Conservation (phyloP, 2,329 filamentous ascomycete species). For the Hypomyces rosellus region DNA sequence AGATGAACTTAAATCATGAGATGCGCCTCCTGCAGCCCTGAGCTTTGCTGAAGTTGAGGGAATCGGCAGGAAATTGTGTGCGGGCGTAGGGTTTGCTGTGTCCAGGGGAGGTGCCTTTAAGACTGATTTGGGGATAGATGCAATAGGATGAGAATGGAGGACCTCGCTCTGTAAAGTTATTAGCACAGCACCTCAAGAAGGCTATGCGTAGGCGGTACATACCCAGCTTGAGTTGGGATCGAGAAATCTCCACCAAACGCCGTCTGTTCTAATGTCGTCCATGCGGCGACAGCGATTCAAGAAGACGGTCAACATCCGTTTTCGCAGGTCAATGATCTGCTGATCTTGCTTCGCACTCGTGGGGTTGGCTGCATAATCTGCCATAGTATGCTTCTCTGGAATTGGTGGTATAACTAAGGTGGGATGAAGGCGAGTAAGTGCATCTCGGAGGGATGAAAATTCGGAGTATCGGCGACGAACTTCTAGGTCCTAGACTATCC, state of each 20-base stretch:
- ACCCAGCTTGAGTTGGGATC: constrained; percentile 99
- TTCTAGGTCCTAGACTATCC: constrained; percentile 70
- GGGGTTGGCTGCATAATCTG: constrained; percentile 95
- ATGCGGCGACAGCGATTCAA: constrained; percentile 88
- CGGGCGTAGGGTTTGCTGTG: constrained; percentile 82
- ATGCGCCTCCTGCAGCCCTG: constrained; percentile 46
- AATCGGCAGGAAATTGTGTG: constrained; percentile 80
- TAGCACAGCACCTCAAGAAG: constrained; percentile 12
- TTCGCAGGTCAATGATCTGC: constrained; percentile 91
- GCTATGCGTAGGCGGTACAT: constrained; percentile 22
- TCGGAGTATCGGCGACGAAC: constrained; percentile 94
- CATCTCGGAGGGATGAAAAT: constrained; percentile 84
- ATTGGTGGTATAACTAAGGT: constrained; percentile 95
- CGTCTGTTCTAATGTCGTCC: constrained; percentile 86
- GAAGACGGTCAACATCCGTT: constrained; percentile 95
- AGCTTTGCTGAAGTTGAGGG: constrained; percentile 83
- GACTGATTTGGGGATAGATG: constrained; percentile 88
- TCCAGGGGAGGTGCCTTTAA: constrained; percentile 93
- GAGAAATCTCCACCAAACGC: constrained; percentile 95
- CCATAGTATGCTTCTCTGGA: constrained; percentile 98
- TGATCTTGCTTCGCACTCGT: constrained; percentile 97
- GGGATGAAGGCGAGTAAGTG: constrained; percentile 84
- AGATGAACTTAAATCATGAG: constrained; percentile 28
- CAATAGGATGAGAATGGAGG: constrained; percentile 82
- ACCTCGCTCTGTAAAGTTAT: constrained; percentile 67